These are phyloP conservation scores for Candida ulmi DNA, from an alignment of 805 yeast genomes.

Conservation along the genomic window DNA sequence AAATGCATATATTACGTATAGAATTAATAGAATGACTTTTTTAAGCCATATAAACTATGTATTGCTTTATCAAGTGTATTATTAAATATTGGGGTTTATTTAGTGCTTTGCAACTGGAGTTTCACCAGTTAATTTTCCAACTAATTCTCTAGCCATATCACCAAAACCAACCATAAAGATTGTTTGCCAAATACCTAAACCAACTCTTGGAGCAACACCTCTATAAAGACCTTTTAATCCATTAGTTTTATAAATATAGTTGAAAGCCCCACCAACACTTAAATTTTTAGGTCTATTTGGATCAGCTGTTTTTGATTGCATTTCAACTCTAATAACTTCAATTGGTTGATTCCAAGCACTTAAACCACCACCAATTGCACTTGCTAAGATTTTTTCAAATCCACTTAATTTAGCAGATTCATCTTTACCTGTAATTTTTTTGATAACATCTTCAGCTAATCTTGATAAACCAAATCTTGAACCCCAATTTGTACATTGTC, in stretches of 20 bases:
- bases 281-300: conserved; percentile 94
- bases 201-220: conserved; percentile 96
- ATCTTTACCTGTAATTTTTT: conserved; percentile 54
- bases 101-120: conserved; percentile 38
- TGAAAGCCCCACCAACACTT: conserved; percentile 68
- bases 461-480: conserved; percentile 92
- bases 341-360: conserved; percentile 99
- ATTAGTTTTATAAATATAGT: conserved; percentile 74
- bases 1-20: too few species aligned
- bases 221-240: conserved; percentile 90
- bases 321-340: conserved; percentile 95
- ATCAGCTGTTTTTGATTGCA: conserved; percentile 93
- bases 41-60: not conserved
- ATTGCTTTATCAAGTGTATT: not conserved
- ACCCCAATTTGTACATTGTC: conserved; percentile 99
- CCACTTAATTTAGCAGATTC: conserved; percentile 62
- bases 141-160: conserved; percentile 78
- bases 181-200: conserved; percentile 97
- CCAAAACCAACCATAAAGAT: conserved; percentile 98
- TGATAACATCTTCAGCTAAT: conserved; percentile 82
- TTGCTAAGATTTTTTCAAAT: conserved; percentile 74
- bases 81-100: not conserved
- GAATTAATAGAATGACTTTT: too few species aligned
- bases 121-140: conserved; percentile 58
- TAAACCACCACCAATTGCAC: conserved; percentile 94